A percentile compares a stretch with the other conserved stretches of the same genome.
Conservation (phyloP, 2,329 filamentous ascomycete species). For the Xylariales sp. region DNA sequence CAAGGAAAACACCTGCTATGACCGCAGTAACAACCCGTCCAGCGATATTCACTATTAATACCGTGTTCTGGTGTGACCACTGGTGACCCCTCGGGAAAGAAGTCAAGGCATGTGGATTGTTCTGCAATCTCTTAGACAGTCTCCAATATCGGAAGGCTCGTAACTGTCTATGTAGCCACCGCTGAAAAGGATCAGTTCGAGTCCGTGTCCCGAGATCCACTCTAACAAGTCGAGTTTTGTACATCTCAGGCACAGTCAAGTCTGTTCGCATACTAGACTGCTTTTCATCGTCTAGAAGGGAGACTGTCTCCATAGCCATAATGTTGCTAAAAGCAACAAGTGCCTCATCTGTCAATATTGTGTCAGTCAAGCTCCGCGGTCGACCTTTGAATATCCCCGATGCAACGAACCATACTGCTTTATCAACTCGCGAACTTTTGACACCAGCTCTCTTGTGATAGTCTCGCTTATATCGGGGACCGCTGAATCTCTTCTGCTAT, state of each 20-base stretch:
- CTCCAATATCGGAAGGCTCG: constrained; percentile 12
- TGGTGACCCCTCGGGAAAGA: constrained; percentile 2
- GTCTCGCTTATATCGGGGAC: constrained; percentile 5
- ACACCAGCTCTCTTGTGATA: constrained; percentile 9
- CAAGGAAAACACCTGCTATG: background rate
- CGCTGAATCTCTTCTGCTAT: constrained; percentile 19
- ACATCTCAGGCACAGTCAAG: constrained; percentile 24
- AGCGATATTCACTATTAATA: constrained; percentile 4
- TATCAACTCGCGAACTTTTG: constrained; percentile 14
- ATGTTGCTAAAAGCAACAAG: constrained; percentile 18
- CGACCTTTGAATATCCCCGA: background rate
- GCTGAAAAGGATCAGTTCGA: constrained; percentile 15
- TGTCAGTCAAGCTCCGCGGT: background rate
- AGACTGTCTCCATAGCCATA: constrained; percentile 22
- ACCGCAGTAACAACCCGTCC: background rate
- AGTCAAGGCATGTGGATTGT: background rate
- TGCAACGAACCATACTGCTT: constrained; percentile 16
- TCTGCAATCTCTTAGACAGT: constrained; percentile 8
- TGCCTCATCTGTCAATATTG: constrained; percentile 15
- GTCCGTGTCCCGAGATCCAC: constrained; percentile 22
- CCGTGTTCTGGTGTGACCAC: constrained; percentile 11
- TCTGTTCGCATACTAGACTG: constrained; percentile 17
- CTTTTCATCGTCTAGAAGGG: constrained; percentile 14
- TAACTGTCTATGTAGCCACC: constrained; percentile 13
- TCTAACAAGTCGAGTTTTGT: constrained; percentile 29